Evolutionary conservation across 164 flowering plant species (phyloP), one percentile per base, ranked within the genome.

Genomic region (Tinospora cordifolia): DNA sequence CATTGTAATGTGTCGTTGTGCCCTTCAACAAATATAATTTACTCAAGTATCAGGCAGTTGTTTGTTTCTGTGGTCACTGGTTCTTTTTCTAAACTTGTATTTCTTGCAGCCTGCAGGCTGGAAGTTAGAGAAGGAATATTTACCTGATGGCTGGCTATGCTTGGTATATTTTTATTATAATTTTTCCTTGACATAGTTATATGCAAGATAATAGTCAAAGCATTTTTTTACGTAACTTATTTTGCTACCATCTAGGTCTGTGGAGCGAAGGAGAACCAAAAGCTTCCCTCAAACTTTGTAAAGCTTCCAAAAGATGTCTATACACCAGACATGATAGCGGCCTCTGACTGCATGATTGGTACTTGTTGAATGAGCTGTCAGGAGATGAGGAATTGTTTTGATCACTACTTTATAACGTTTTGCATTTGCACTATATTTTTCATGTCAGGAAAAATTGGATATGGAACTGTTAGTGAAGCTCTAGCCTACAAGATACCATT

Each of bases 331-430:
- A 34, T 90, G 66, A 94, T 92, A 65, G 96, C 98, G 60, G 97
- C 99, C 62, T 90, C 94, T 75, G 98, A 94, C 74, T 90, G 97
- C 81, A 94, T 94, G 99, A 97, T 94, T 75, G 99, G 99, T 94
- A 76, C n/a, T 66, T 59, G 64, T 66, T 59, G 64, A 15, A 51
- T 26, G 15, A 22, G 34, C 40, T 26, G 34, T 72, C 6, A 21
- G 9, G 8, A 19, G 60, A 51, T 58, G 74, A 38, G 41, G 30
- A 60, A 22, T 57, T 15, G 25, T 60, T 30, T 54, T 59, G 59
- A 58, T 58, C 49, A 4, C 4, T 30, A 30, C 3, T 2, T 2
- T 7, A 1, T 46, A 26, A 25, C n/a, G 13, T 44, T 69, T 58
- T 40, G 0, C 40, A 19, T 25, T 54, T 54, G n/a, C 8, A 21